phyloP scores from a whole-genome alignment of 2,329 filamentous ascomycete genomes.

The Ceratocystiopsis brevicomis region DNA sequence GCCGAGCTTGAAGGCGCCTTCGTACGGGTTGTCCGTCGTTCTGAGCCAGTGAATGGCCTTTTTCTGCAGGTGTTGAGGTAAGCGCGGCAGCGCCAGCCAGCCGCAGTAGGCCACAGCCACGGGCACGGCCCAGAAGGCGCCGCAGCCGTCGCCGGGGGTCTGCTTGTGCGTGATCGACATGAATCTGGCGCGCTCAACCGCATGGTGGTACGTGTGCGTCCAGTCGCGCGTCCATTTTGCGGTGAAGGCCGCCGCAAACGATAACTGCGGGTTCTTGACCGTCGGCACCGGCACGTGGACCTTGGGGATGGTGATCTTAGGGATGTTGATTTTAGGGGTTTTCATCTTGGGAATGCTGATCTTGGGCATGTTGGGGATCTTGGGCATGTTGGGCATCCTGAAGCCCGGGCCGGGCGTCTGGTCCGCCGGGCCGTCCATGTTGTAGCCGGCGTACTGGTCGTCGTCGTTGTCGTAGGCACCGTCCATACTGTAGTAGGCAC shows the following conservation, averaged over 20 bases:
- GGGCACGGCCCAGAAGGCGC: conserved; percentile 9
- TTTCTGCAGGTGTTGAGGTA: conserved; percentile 2
- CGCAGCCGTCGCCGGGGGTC: conserved; percentile 8
- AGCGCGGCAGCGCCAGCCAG: conserved; percentile 4
- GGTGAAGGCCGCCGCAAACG: conserved; percentile 1
- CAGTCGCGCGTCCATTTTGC: conserved; percentile 6
- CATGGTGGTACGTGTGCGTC: conserved; percentile 4
- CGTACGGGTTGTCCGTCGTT: conserved; percentile 1
- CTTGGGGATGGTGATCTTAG: not conserved
- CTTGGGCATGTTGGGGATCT: not conserved
- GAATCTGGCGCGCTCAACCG: conserved; percentile 4
- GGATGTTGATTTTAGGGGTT: no score
- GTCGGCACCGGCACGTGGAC: not conserved
- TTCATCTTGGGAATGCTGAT: not conserved
- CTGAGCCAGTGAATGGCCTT: conserved; percentile 1
- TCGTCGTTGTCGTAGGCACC: not conserved
- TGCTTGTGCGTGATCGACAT: conserved; percentile 5
- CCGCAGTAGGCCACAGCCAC: conserved; percentile 5
- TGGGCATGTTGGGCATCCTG: not conserved
- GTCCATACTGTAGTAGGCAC: no score
- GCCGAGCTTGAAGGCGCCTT: conserved; percentile 2
- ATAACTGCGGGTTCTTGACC: conserved; percentile 1
- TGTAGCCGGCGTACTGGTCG: not conserved
- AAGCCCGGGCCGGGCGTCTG: not conserved
- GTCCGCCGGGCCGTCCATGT: not conserved